Evolutionary conservation across 169 alveolate species (phyloP), one percentile per base, ranked within the genome.

Genomic region (Cryptosporidium andersoni): DNA sequence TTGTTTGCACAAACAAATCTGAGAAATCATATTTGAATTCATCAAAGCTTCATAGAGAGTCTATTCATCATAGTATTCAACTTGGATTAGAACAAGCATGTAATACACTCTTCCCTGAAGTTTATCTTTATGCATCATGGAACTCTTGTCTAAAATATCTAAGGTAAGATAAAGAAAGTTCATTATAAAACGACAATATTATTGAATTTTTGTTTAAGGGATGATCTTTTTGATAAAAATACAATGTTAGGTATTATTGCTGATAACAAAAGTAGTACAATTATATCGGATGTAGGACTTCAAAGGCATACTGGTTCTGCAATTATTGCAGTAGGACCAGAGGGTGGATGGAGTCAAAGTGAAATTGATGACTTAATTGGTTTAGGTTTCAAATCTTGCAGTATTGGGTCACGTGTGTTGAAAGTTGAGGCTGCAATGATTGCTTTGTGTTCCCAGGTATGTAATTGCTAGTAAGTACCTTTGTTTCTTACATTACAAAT

Each of bases 271-370:
- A 68, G 85, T 9, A 67, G 53, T 39, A 74, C 39, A 4, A 60
- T 47, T 42, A 60, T 74, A 47, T 43, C 63, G 3, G 85, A 74
- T 4, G 43, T 74, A 40, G 85, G 85, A 12, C 37, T 74, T 45
- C 85, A 74, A 60, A 74, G 51, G 1, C 85, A 74, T 43, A 2
- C 5, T 45, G 94, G 94, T 11, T 90, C 94, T 14, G 85, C 90
- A 49, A 47, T 91, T 62, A 90, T 91, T 42, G 93, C 93, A 25
- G 90, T 91, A 9, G 94, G 94, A 2, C 94, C 94, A 7, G 94
- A 91, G 60, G 93, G 94, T 36, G 94, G 94, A 12, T 91, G 94
- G 94, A 43, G 88, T 25, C 88, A 90, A 49, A 64, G 74, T 47
- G 94, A 91, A 55, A 66, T 91, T 39, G 82, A 62, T 8, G 74